These are phyloP conservation scores for Polygonum maritimum DNA, from an alignment of 148 eudicot species.

Conservation along the genomic window DNA sequence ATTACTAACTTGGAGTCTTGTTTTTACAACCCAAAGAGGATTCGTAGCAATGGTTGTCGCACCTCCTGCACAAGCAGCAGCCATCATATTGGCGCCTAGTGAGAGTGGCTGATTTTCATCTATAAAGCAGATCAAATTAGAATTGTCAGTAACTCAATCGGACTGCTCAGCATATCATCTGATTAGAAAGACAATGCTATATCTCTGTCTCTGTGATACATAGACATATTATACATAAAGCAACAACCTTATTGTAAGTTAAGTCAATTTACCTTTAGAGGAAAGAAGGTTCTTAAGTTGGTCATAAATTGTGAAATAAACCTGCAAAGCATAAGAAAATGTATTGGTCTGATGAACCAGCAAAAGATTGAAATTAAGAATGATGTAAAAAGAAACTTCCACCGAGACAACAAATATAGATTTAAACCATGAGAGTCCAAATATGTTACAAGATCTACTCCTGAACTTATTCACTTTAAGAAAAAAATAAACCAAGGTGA, in stretches of 20 bases:
- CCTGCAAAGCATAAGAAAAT: conserved; percentile 39
- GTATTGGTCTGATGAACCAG: background rate
- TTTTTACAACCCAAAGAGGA: conserved; percentile 99
- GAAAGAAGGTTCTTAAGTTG: conserved; percentile 69
- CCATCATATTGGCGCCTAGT: conserved; percentile 84
- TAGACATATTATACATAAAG: background rate
- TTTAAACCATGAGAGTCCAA: background rate
- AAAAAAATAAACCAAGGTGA: background rate
- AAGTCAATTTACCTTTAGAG: conserved; percentile 61
- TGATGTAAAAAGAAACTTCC: background rate
- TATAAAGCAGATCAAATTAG: conserved; percentile 27
- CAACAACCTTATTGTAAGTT: background rate
- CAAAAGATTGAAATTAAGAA: background rate
- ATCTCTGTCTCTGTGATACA: background rate
- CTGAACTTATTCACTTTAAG: background rate
- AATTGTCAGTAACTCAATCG: conserved; percentile 18
- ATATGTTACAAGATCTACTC: background rate
- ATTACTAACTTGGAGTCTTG: conserved; percentile 73
- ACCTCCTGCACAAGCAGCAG: conserved; percentile 99
- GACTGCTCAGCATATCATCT: background rate
- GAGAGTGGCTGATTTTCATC: conserved; percentile 76
- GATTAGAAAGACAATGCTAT: background rate
- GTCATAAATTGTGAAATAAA: conserved; percentile 84
- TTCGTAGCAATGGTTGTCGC: conserved; percentile 80
- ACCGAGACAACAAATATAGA: background rate